Percentiles rank a stretch among this genome's conserved stretches.
Conservation (phyloP, 768 basidiomycete species). For the Mycena rebaudengoi region DNA sequence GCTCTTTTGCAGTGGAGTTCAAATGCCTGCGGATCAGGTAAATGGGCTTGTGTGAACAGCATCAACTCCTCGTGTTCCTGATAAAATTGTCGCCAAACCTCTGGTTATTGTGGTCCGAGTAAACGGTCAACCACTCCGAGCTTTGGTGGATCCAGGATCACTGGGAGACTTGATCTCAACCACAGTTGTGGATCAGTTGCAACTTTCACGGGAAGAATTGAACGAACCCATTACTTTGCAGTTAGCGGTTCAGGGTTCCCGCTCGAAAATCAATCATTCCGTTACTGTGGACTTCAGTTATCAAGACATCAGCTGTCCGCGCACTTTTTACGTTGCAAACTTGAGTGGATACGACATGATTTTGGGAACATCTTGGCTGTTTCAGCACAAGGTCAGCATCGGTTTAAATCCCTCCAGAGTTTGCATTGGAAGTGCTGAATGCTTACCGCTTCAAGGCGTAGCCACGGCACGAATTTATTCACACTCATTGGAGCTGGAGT, state of each 20-base stretch:
- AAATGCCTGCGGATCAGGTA: too few species aligned
- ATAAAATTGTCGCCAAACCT: background rate
- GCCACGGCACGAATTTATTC: background rate
- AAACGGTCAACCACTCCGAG: background rate
- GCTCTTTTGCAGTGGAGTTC: too few species aligned
- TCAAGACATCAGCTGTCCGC: constrained; percentile 10
- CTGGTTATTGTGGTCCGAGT: background rate
- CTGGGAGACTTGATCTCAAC: constrained; percentile 41
- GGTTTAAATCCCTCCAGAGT: too few species aligned
- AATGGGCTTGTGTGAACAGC: background rate
- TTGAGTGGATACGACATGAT: constrained; percentile 37
- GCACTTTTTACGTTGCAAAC: constrained; percentile 36
- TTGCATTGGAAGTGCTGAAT: too few species aligned
- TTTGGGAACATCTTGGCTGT: constrained; percentile 35
- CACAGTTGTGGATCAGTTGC: constrained; percentile 35
- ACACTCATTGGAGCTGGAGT: background rate
- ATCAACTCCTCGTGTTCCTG: constrained; percentile 1
- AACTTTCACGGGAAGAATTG: constrained; percentile 11
- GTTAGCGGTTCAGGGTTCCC: constrained; percentile 38
- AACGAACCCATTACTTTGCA: constrained; percentile 35
- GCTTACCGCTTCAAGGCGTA: too few species aligned
- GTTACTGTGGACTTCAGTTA: constrained; percentile 15
- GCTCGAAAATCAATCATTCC: constrained; percentile 31
- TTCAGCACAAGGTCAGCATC: constrained; percentile 32
- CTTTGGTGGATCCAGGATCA: constrained; percentile 30